Conservation (phyloP, 805 yeast species). For the Kodamaea laetipori region DNA sequence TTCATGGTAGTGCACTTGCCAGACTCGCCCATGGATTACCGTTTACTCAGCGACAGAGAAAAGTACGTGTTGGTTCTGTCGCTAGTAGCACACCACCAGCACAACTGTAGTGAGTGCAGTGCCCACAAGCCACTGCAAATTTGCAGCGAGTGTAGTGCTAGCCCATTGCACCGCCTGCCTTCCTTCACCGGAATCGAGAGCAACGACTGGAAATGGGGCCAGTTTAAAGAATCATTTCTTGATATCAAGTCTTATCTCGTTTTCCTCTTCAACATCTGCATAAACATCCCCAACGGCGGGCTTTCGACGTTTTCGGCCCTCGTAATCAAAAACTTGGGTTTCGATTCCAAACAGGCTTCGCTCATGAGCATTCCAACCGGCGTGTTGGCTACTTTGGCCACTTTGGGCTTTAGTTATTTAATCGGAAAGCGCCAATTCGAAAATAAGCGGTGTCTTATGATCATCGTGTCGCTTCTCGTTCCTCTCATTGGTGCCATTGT, state of each 20-base stretch:
- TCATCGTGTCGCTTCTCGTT: constrained; percentile 14
- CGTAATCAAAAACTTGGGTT: constrained; percentile 13
- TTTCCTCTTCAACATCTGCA: constrained; percentile 9
- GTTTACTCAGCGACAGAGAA: constrained; percentile 12
- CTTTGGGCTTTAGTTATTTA: constrained; percentile 11
- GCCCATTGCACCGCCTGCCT: constrained; percentile 13
- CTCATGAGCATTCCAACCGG: constrained; percentile 15
- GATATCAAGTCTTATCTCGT: constrained; percentile 17
- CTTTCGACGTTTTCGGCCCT: constrained; percentile 9
- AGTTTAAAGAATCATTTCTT: constrained; percentile 21
- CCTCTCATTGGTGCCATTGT: constrained; percentile 29
- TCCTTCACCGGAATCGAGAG: constrained; percentile 13
- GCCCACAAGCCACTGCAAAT: no score
- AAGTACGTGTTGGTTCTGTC: constrained; percentile 16
- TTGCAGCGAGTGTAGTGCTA: neutral
- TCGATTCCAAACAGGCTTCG: constrained; percentile 12
- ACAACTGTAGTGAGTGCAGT: neutral
- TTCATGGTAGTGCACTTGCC: constrained; percentile 16
- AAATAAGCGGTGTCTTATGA: constrained; percentile 10
- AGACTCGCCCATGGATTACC: constrained; percentile 13
- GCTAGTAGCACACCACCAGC: constrained; percentile 9
- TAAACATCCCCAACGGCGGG: constrained; percentile 13
- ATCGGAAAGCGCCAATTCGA: constrained; percentile 7
- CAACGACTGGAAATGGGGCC: constrained; percentile 22
- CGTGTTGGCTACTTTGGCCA: constrained; percentile 13